phyloP scores from a whole-genome alignment of 1,139 yeast genomes.

The Pichia sp. region DNA sequence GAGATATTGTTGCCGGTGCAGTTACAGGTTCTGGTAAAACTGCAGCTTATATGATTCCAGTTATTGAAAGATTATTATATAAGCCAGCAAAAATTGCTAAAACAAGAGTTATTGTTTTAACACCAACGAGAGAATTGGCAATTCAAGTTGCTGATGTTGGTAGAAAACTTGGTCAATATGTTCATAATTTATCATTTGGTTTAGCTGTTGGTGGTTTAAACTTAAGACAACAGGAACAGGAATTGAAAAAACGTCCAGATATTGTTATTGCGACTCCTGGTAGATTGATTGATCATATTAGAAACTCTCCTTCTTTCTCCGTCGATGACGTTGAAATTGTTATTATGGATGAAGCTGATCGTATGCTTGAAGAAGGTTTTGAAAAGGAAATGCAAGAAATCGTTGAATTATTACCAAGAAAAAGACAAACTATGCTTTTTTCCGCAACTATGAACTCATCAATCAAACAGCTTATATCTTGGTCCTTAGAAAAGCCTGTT shows the following conservation, averaged over 20 bases:
- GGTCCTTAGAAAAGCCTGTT: constrained; percentile 84
- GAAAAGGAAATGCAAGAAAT: constrained; percentile 91
- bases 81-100: constrained; percentile 82
- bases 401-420: constrained; percentile 75
- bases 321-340: constrained; percentile 88
- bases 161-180: constrained; percentile 70
- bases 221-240: constrained; percentile 90
- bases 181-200: constrained; percentile 73
- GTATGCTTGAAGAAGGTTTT: constrained; percentile 99
- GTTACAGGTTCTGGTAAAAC: constrained; percentile 99
- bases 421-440: constrained; percentile 87
- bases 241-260: constrained; percentile 86
- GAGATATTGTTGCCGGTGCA: constrained; percentile 97
- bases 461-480: constrained; percentile 79
- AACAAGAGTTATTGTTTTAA: constrained; percentile 80
- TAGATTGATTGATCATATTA: constrained; percentile 91
- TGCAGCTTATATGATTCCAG: constrained; percentile 95
- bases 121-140: constrained; percentile 98
- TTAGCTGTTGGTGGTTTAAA: constrained; percentile 97
- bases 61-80: constrained; percentile 82
- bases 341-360: constrained; percentile 96
- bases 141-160: constrained; percentile 95
- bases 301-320: constrained; percentile 89
- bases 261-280: constrained; percentile 96
- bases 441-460: constrained; percentile 98